phyloP scores from a whole-genome alignment of 1,284 basidiomycete genomes.

The Rhodotorula sp. region DNA sequence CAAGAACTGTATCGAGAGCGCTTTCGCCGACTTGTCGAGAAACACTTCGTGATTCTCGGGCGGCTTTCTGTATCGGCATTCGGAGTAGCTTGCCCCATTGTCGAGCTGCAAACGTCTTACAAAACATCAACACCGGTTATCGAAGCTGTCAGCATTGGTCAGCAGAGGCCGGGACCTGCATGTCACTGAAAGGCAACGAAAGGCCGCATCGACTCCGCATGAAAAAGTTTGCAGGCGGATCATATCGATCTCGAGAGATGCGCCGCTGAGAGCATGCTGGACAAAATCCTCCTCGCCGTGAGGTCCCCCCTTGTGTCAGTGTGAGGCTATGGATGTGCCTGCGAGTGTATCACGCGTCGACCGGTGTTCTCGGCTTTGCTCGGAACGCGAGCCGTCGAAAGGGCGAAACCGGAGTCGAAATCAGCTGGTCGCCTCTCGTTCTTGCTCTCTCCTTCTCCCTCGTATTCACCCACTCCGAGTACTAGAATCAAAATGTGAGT shows the following conservation, averaged over 20 bases:
- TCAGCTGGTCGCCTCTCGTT: not conserved
- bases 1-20: conserved; percentile 77
- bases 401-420: not conserved
- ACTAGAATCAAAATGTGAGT: not conserved
- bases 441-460: not conserved
- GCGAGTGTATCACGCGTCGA: not conserved
- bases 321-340: not conserved
- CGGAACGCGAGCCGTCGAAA: not conserved
- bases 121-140: not conserved
- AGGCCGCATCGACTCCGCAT: too few relatives aligned
- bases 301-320: not conserved
- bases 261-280: too few relatives aligned
- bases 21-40: conserved; percentile 56
- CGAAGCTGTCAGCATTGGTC: too few relatives aligned
- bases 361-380: not conserved
- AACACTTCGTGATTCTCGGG: not conserved
- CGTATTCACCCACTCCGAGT: not conserved
- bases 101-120: not conserved
- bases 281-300: not conserved
- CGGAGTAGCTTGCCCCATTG: not conserved
- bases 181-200: too few relatives aligned
- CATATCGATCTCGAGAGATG: too few relatives aligned
- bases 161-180: too few relatives aligned
- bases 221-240: too few relatives aligned
- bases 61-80: not conserved